These are phyloP conservation scores for Chaetomidium leptoderma DNA, from an alignment of 495 filamentous ascomycete genomes.

Conservation along the genomic window DNA sequence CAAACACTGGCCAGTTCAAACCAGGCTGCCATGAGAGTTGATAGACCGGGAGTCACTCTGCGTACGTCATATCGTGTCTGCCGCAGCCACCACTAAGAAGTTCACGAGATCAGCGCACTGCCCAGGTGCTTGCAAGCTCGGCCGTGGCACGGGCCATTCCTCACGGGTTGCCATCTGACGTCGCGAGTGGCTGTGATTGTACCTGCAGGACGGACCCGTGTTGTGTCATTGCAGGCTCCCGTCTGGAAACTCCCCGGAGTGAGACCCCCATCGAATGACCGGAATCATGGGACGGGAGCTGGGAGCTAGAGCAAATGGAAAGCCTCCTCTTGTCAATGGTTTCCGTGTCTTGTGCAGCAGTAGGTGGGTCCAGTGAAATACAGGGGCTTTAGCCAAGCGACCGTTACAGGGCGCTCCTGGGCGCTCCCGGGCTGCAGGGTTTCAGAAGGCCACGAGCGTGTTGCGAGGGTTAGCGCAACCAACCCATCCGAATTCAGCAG, in stretches of 20 bases:
- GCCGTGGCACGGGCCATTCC: neutral
- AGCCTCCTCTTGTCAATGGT: no score
- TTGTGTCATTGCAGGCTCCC: no score
- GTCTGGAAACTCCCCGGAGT: no score
- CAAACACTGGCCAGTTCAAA: no score
- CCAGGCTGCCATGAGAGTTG: no score
- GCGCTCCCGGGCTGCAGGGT: slow-evolving; percentile 22
- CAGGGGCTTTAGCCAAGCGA: slow-evolving; percentile 6
- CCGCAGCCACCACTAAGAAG: neutral
- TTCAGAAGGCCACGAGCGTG: slow-evolving; percentile 19
- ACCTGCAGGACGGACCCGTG: no score
- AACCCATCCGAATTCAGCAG: slow-evolving; percentile 5
- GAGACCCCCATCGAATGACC: no score
- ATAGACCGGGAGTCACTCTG: no score
- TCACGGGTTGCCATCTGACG: neutral
- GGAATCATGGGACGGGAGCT: no score
- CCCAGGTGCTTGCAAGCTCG: neutral
- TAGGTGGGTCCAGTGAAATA: neutral
- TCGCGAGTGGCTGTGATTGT: neutral
- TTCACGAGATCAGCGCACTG: neutral
- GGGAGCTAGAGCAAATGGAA: no score
- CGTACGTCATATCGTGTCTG: neutral
- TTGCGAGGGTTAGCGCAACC: slow-evolving; percentile 13
- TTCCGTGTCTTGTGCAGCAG: neutral
- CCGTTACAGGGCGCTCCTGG: slow-evolving; percentile 9